phyloP scores from a whole-genome alignment of 2,329 filamentous ascomycete species.

The Coleophoma crateriformis region DNA sequence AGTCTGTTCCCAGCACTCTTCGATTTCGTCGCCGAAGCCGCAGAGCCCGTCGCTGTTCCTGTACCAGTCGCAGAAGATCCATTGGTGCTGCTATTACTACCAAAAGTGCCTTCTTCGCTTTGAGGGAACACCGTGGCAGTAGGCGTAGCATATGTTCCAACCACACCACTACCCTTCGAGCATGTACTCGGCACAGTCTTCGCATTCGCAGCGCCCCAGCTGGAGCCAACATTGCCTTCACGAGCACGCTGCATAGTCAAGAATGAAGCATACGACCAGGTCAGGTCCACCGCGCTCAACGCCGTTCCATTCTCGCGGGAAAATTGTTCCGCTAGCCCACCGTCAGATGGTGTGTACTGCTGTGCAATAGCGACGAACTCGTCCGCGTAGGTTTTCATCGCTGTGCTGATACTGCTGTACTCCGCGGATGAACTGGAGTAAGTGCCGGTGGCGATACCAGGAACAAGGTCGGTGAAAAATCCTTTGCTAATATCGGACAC shows the following conservation, averaged over 20 bases:
- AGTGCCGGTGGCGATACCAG: slow-evolving; percentile 51
- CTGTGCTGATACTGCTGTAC: slow-evolving; percentile 51
- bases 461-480: slow-evolving; percentile 63
- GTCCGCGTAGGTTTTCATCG: slow-evolving; percentile 57
- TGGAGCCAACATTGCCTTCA: background rate
- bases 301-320: slow-evolving; percentile 43
- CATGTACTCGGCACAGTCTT: background rate
- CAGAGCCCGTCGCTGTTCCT: background rate
- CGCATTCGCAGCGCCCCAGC: background rate
- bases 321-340: slow-evolving; percentile 62
- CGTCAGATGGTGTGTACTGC: slow-evolving; percentile 45
- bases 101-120: background rate
- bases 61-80: background rate
- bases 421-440: slow-evolving; percentile 53
- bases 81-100: background rate
- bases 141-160: background rate
- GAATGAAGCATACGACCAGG: slow-evolving; percentile 66
- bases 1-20: background rate
- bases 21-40: background rate
- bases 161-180: background rate
- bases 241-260: slow-evolving; percentile 35
- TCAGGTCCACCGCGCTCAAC: slow-evolving; percentile 57
- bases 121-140: background rate
- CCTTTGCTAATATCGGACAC: slow-evolving; percentile 56
- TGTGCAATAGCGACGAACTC: slow-evolving; percentile 39